phyloP scores from a whole-genome alignment of 106 monocot species.

The Hemerocallis citrina region DNA sequence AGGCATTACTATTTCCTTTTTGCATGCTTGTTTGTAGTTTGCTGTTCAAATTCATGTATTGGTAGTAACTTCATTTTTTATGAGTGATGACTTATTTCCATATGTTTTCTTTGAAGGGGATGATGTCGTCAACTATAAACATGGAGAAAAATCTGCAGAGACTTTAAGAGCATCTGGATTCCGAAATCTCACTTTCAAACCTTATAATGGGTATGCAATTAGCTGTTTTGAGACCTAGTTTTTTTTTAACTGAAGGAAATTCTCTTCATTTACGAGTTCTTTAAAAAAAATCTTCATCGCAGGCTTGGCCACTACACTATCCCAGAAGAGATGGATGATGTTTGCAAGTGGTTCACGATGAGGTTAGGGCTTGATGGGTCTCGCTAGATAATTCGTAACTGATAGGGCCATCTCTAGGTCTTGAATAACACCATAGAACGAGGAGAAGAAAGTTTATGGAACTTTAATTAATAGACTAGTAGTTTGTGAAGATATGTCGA shows the following conservation, averaged over 20 bases:
- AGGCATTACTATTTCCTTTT: no score
- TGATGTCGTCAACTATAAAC: slow-evolving; percentile 74
- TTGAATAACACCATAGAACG: no score
- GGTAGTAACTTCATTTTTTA: no score
- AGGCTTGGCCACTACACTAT: slow-evolving; percentile 87
- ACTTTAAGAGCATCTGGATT: slow-evolving; percentile 51
- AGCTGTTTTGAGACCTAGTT: background rate
- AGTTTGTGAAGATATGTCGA: no score
- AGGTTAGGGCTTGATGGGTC: slow-evolving; percentile 59
- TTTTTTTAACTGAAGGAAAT: background rate
- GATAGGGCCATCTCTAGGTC: no score
- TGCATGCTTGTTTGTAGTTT: no score
- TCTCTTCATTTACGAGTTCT: background rate
- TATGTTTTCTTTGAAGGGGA: slow-evolving; percentile 37
- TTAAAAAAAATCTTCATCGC: slow-evolving; percentile 1
- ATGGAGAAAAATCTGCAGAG: slow-evolving; percentile 69
- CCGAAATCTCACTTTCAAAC: slow-evolving; percentile 50
- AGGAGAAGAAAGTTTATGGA: no score
- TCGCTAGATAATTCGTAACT: slow-evolving; percentile 3
- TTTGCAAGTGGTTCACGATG: slow-evolving; percentile 66
- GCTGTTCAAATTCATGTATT: no score
- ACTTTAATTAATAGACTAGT: no score
- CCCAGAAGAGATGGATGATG: slow-evolving; percentile 96
- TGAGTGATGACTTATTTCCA: background rate
- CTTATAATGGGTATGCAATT: slow-evolving; percentile 52